A percentile compares a stretch with the other conserved stretches of the same genome.
Evolutionary conservation across 768 basidiomycete genomes (phyloP).

Genomic region (Leccinum variicolor): DNA sequence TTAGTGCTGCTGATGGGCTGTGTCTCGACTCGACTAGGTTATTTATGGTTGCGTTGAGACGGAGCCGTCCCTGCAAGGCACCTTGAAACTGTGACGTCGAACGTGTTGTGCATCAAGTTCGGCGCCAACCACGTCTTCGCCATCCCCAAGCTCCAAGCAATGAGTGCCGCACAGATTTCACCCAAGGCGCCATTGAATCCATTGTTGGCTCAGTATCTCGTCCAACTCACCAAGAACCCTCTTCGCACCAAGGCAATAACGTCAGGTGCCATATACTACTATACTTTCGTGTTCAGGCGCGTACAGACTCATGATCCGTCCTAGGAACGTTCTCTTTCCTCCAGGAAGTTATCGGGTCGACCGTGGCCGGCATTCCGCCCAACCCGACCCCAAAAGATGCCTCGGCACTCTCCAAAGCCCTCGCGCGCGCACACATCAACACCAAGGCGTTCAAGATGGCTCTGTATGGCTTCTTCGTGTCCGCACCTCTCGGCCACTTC

Average conservation of each 20-base stretch:
- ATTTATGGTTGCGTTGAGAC: not conserved
- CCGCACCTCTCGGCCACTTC: slow-evolving; percentile 76
- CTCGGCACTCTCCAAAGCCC: slow-evolving; percentile 46
- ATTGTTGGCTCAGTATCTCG: slow-evolving; percentile 67
- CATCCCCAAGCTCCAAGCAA: slow-evolving; percentile 15
- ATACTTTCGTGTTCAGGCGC: not conserved
- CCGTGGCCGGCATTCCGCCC: slow-evolving; percentile 60
- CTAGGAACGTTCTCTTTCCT: slow-evolving; percentile 57
- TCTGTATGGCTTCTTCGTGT: slow-evolving; percentile 77
- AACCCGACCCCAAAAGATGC: slow-evolving; percentile 50
- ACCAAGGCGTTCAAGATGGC: slow-evolving; percentile 80
- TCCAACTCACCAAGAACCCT: slow-evolving; percentile 63
- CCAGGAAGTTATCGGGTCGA: slow-evolving; percentile 79
- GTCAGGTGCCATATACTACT: slow-evolving; percentile 41
- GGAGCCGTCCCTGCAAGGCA: too few species aligned
- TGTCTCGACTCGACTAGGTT: too few species aligned
- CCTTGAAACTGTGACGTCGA: too few species aligned
- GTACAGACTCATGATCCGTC: not conserved
- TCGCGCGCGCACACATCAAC: slow-evolving; percentile 59
- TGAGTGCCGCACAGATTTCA: slow-evolving; percentile 34
- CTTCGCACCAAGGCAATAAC: slow-evolving; percentile 81
- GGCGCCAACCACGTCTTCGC: not conserved
- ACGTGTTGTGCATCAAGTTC: too few species aligned
- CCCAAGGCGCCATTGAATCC: slow-evolving; percentile 33
- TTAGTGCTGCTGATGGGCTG: too few species aligned